These are phyloP conservation scores for Blumeria graminis DNA, from an alignment of 2,329 filamentous ascomycete genomes.

Conservation along the genomic window DNA sequence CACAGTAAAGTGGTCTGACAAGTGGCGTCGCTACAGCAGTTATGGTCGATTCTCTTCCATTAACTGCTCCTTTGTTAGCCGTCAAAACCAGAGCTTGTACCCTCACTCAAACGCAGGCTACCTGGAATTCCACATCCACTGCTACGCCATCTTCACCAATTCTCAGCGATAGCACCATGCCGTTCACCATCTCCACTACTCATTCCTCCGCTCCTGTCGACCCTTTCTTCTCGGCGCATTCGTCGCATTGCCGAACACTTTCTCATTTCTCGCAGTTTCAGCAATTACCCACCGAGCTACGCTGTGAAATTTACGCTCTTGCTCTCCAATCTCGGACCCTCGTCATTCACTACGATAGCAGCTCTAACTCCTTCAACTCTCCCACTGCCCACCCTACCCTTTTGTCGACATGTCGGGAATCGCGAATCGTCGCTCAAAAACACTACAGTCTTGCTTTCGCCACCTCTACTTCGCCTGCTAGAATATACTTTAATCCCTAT, in stretches of 20 bases:
- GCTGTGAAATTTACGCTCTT: conserved; percentile 12
- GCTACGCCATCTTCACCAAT: background rate
- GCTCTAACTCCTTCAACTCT: conserved; percentile 17
- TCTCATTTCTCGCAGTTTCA: conserved; percentile 10
- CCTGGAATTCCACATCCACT: no score
- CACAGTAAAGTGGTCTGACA: no score
- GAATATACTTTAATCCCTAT: conserved; percentile 13
- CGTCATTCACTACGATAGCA: conserved; percentile 16
- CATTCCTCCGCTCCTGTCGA: conserved; percentile 20
- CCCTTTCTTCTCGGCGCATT: background rate
- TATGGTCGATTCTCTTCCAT: no score
- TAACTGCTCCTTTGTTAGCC: no score
- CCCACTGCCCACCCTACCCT: conserved; percentile 18
- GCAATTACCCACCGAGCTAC: conserved; percentile 11
- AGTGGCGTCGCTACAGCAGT: no score
- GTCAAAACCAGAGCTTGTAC: no score
- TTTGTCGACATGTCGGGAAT: conserved; percentile 20
- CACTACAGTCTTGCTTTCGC: conserved; percentile 17
- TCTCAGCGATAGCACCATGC: background rate
- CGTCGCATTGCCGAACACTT: background rate
- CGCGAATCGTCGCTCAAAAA: conserved; percentile 19
- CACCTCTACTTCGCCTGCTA: conserved; percentile 13
- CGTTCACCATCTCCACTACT: conserved; percentile 15
- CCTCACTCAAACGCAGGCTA: no score
- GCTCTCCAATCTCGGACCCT: conserved; percentile 8